These are phyloP conservation scores for Penicillium sp. DNA, from an alignment of 2,329 filamentous ascomycete species.

Conservation along the genomic window DNA sequence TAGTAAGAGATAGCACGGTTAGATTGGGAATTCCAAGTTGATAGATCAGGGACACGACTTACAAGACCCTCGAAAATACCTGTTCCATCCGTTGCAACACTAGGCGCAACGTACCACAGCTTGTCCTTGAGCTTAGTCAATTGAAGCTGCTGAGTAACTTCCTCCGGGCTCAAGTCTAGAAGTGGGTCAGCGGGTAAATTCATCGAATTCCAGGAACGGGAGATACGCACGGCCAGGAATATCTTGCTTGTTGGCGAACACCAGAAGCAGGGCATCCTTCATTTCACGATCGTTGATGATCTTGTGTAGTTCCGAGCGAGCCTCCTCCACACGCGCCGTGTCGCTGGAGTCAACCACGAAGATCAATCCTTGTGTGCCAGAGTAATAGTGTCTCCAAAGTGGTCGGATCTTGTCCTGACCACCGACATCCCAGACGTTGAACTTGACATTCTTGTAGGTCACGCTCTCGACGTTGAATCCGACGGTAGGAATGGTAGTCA, in stretches of 20 bases:
- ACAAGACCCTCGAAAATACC: conserved; percentile 77
- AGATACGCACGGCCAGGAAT: conserved; percentile 67
- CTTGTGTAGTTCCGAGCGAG: conserved; percentile 86
- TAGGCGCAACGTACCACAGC: conserved; percentile 81
- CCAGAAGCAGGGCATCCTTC: conserved; percentile 88
- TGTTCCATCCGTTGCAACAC: conserved; percentile 77
- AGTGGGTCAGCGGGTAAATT: conserved; percentile 19
- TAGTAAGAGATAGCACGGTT: conserved; percentile 28
- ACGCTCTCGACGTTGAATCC: conserved; percentile 99
- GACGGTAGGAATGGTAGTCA: conserved; percentile 97
- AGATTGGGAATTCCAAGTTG: neutral
- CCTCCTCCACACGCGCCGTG: conserved; percentile 86
- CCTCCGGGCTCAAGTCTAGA: conserved; percentile 72
- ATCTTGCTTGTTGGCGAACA: conserved; percentile 99
- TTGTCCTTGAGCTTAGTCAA: conserved; percentile 77
- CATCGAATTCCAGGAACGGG: neutral
- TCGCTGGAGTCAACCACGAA: conserved; percentile 98
- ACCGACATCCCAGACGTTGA: conserved; percentile 98
- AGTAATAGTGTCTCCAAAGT: conserved; percentile 97
- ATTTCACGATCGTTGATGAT: conserved; percentile 98
- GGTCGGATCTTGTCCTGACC: conserved; percentile 98
- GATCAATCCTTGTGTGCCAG: conserved; percentile 93
- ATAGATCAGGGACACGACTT: conserved; percentile 29
- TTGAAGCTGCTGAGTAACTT: conserved; percentile 75
- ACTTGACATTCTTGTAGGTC: conserved; percentile 99